Base-by-base conservation (phyloP, 768 basidiomycete genomes). In the Lentinula sp. region DNA sequence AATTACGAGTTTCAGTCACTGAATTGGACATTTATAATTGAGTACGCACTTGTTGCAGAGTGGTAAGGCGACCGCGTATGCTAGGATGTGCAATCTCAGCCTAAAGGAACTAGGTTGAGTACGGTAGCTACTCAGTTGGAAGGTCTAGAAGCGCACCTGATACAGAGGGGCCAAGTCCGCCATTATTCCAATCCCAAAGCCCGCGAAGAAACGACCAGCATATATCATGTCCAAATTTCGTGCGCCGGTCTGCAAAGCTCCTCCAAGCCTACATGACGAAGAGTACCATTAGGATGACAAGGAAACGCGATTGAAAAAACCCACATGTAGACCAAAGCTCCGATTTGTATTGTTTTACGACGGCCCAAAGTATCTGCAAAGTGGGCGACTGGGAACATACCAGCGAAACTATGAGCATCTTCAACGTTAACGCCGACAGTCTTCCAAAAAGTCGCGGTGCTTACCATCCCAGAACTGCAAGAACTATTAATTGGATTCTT, bases 41-140 rank as follows among this genome's bases (percentile, higher is more conserved):
- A 46, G 10, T 52, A 46, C 63, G 9, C 45, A 74, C 73, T 63
- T 81, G 81, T 67, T 83, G 81, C 36, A 84, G 70, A 4, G 81
- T 82, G 2, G 80, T 83, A 42, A 83, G 71, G 16, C 81, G 73
- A 9, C 82, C 82, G n/a, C 81, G 74, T 46, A 82, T 83, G 70
- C 78, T 79, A 0, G 82, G 81, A 61, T 82, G 81, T 1, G 82
- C 80, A 55, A 85, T 84, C 69, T 84, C 83, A 16, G 83, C 79
- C 72, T 76, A 42, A 5, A 28, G 5, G 12, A 9, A 32, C 13
- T 15, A 18, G 16, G 35, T 28, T 59, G 15, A 49, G 35, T 50
- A 55, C 18, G 18, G 16, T 43, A 43, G 15, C 16, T 0, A 56
- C 13, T 10, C 18, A 3, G 20, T n/a, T 23, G 23, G 13, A 20